Conservation (phyloP, 2,329 filamentous ascomycete species). For the Geosmithia flava region DNA sequence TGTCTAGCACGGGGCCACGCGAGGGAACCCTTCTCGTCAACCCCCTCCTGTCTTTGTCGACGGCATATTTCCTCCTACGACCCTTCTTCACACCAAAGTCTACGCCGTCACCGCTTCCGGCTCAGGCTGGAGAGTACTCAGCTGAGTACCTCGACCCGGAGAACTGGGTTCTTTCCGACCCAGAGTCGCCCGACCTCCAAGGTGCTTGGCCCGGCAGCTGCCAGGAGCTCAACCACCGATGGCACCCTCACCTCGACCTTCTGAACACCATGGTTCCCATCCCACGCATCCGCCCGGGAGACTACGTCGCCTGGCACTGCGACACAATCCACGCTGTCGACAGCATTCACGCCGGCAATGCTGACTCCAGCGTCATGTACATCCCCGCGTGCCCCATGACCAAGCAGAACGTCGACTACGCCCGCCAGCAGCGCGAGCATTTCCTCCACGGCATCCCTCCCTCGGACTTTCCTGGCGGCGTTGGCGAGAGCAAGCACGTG, state of each 20-base stretch:
- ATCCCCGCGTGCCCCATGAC: conserved; percentile 27
- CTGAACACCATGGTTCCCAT: conserved; percentile 54
- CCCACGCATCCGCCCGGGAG: conserved; percentile 57
- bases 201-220: conserved; percentile 55
- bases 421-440: conserved; percentile 25
- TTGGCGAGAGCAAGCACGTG: conserved; percentile 18
- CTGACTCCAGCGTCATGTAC: conserved; percentile 20
- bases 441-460: conserved; percentile 27
- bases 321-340: conserved; percentile 62
- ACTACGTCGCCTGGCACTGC: conserved; percentile 67
- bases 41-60: conserved; percentile 56
- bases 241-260: conserved; percentile 60
- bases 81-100: conserved; percentile 50
- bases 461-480: conserved; percentile 23
- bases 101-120: conserved; percentile 19
- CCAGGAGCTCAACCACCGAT: conserved; percentile 51
- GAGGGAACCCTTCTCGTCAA: conserved; percentile 64
- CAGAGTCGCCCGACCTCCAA: conserved; percentile 42
- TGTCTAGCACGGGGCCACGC: conserved; percentile 50
- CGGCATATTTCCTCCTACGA: conserved; percentile 62
- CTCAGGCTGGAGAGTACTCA: conserved; percentile 7
- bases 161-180: conserved; percentile 42
- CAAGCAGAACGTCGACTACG: conserved; percentile 28
- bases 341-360: conserved; percentile 14
- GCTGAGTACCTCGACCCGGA: conserved; percentile 24